Percentiles rank a stretch among this genome's conserved stretches.
Conservation (phyloP, 176 grass and related monocot genomes). For the Alopecurus myosuroides region DNA sequence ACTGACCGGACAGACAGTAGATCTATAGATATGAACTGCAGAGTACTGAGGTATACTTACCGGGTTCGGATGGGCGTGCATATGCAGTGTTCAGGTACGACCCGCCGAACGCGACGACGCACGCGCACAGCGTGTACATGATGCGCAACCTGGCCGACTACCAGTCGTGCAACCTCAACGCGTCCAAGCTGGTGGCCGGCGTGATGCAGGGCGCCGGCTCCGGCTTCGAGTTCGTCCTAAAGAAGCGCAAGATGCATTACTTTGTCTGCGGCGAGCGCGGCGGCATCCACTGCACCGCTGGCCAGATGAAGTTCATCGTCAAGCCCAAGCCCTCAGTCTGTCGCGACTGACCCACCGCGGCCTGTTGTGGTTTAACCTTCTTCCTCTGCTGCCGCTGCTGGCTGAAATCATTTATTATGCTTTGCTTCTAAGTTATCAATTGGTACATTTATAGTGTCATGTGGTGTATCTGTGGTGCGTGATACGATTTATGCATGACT, state of each 20-base stretch:
- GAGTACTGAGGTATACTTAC: not conserved
- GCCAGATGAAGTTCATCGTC: constrained; percentile 85
- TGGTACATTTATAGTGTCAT: not conserved
- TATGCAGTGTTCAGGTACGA: constrained; percentile 90
- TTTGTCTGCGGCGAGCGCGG: constrained; percentile 75
- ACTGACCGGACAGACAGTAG: not conserved
- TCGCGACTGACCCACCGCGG: constrained; percentile 10
- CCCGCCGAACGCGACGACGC: constrained; percentile 64
- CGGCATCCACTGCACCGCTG: constrained; percentile 72
- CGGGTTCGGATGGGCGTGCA: not conserved
- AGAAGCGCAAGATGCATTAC: constrained; percentile 81
- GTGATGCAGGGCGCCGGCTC: constrained; percentile 58
- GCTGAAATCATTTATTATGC: not conserved
- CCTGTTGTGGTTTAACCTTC: not conserved
- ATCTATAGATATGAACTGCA: not conserved
- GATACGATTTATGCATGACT: not conserved
- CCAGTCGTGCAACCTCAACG: constrained; percentile 67
- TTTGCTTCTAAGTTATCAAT: not conserved
- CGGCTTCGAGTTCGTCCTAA: constrained; percentile 73
- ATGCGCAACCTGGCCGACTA: constrained; percentile 57
- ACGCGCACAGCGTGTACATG: constrained; percentile 81
- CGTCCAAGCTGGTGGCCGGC: constrained; percentile 64
- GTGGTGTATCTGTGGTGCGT: not conserved
- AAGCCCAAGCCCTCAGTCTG: constrained; percentile 51
- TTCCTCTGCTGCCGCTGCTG: not conserved